Evolutionary conservation across 352 stramenopile genomes (phyloP).

Genomic region (Globisporangium cylindrosporum): DNA sequence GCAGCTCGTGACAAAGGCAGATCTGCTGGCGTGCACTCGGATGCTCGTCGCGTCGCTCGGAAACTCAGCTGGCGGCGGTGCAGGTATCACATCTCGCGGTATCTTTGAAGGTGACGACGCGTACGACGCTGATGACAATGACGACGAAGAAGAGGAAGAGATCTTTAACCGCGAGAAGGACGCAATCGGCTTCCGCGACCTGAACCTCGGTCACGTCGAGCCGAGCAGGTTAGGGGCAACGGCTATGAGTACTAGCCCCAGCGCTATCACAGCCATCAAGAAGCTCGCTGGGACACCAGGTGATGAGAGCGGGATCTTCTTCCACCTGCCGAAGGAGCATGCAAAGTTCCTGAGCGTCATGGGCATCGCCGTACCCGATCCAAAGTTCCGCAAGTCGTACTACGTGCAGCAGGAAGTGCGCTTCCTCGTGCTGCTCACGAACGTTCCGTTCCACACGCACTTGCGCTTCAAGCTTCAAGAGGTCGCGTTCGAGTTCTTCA

Average conservation of each 20-base stretch:
- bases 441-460: constrained; percentile 38
- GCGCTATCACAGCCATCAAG: not conserved
- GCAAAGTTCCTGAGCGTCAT: constrained; percentile 23
- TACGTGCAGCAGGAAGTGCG: constrained; percentile 47
- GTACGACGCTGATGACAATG: constrained; percentile 22
- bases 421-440: constrained; percentile 50
- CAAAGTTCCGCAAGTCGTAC: constrained; percentile 27
- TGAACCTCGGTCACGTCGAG: constrained; percentile 16
- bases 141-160: constrained; percentile 62
- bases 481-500: constrained; percentile 32
- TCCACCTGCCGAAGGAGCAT: constrained; percentile 31
- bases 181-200: constrained; percentile 32
- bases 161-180: constrained; percentile 69
- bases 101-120: constrained; percentile 20
- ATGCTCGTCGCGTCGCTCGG: constrained; percentile 24
- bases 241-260: not conserved
- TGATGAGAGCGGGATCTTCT: constrained; percentile 41
- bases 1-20: constrained; percentile 11
- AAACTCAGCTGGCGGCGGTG: constrained; percentile 12
- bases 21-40: constrained; percentile 27
- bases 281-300: not conserved
- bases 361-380: constrained; percentile 49
- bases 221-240: not conserved
- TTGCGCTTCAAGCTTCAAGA: constrained; percentile 35
- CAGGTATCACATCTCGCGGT: not conserved